Conservation (phyloP, 2,329 filamentous ascomycete genomes). For the Alternaria ventricosa region DNA sequence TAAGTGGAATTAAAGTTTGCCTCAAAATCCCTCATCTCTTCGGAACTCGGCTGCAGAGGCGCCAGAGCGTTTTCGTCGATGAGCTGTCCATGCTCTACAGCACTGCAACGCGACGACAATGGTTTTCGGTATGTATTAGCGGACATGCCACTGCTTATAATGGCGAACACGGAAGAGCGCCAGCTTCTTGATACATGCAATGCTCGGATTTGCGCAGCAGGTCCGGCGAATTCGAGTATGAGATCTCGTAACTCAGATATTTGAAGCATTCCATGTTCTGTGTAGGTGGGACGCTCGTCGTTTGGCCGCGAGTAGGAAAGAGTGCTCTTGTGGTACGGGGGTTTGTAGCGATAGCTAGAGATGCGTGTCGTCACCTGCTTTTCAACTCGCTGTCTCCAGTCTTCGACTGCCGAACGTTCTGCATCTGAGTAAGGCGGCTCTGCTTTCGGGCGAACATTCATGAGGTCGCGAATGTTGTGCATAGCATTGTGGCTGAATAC, state of each 20-base stretch:
- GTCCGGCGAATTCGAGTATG: neutral
- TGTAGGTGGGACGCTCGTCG: no score
- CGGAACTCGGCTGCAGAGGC: neutral
- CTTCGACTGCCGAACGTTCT: neutral
- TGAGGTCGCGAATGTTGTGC: neutral
- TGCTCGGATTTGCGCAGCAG: neutral
- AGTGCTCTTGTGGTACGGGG: neutral
- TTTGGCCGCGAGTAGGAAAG: rapidly evolving
- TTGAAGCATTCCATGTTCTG: neutral
- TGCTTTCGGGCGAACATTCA: neutral
- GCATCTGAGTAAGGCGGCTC: neutral
- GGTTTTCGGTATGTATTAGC: neutral
- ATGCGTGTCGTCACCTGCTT: neutral
- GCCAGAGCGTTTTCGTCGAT: neutral
- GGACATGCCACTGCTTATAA: neutral
- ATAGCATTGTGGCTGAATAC: no score
- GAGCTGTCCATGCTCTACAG: neutral
- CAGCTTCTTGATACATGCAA: neutral
- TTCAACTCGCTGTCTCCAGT: neutral
- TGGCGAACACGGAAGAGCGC: no score
- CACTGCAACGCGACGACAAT: no score
- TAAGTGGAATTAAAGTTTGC: neutral
- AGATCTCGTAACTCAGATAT: neutral
- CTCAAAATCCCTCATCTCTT: neutral
- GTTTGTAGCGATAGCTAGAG: neutral